Evolutionary conservation across 192 early-diverging fungal genomes (phyloP).

Genomic region (Podila minutissima): DNA sequence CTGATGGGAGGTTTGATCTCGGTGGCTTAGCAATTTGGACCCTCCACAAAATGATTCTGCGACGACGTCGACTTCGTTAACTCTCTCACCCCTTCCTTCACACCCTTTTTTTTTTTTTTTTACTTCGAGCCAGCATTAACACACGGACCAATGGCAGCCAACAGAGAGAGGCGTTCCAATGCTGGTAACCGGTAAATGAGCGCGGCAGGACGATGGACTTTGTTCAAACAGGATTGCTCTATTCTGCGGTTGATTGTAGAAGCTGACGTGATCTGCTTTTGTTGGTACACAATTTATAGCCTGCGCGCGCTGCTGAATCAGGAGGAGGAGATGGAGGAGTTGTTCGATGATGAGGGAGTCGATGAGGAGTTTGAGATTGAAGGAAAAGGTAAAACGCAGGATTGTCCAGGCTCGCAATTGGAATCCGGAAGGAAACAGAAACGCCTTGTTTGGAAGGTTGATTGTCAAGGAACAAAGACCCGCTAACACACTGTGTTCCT

Average conservation of each 20-base stretch:
- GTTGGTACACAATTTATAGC: conserved; percentile 22
- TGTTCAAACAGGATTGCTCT: neutral
- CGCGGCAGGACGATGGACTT: neutral
- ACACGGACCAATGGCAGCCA: conserved; percentile 28
- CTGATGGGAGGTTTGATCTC: no score
- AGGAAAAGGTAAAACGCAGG: conserved; percentile 32
- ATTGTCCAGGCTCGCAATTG: neutral
- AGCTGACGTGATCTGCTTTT: neutral
- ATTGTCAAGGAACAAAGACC: neutral
- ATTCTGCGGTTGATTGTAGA: no score
- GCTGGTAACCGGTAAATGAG: conserved; percentile 55
- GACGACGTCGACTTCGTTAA: no score
- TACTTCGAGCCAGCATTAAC: no score
- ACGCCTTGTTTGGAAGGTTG: neutral
- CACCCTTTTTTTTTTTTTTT: neutral
- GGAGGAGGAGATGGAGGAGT: conserved; percentile 64
- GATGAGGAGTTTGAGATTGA: conserved; percentile 59
- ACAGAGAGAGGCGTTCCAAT: conserved; percentile 55
- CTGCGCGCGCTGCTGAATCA: conserved; percentile 59
- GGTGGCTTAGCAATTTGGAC: no score
- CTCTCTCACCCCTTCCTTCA: neutral
- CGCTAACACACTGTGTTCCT: neutral
- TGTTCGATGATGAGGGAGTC: conserved; percentile 61
- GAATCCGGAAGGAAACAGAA: no score
- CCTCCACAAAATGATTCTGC: no score